Evolutionary conservation across 306 rosid genomes (phyloP), one percentile per base, ranked within the genome.

Genomic region (Rosa chinensis): DNA sequence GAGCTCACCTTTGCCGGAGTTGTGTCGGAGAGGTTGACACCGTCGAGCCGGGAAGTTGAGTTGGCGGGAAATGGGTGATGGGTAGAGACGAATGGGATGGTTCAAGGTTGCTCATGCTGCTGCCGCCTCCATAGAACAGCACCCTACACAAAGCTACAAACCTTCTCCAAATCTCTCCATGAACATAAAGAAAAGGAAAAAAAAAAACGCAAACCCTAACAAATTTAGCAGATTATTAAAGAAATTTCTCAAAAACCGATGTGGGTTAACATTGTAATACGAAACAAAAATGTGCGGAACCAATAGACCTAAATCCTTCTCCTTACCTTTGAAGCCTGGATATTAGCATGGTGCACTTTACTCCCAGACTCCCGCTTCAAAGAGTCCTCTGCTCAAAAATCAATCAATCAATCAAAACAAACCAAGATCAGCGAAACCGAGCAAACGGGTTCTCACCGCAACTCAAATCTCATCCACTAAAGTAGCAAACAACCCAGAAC

Each of bases 311-410:
- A 18, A 59, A 28, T 47, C 58, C n/a, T 7, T 18, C 8, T 43
- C 13, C 21, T 25, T 25, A 92, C 98, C 98, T 94, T 94, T 0
- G 98, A 89, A 3, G 98, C 98, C 85, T 94, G 98, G 69, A 94
- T 94, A 80, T 92, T 88, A 76, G 89, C 98, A 89, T 88, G 96
- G 45, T 92, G 97, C 72, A 94, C 98, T 82, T 94, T 94, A 45
- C 81, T 78, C 87, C 98, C 98, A 66, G 97, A 89, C 90, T 94
- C 98, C 8, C 98, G 93, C 85, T 94, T 92, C 82, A 92, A 73
- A 32, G 97, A 90, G 87, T 94, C 98, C 85, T 90, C 98, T 94
- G 93, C 72, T 68, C 91, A 76, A 25, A 25, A 32, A 32, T 32
- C 25, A 25, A 25, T 25, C 35, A 39, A 70, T 62, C 44, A 79